These are phyloP conservation scores for Sapria himalayana DNA, from an alignment of 345 rosid genomes.

Conservation along the genomic window DNA sequence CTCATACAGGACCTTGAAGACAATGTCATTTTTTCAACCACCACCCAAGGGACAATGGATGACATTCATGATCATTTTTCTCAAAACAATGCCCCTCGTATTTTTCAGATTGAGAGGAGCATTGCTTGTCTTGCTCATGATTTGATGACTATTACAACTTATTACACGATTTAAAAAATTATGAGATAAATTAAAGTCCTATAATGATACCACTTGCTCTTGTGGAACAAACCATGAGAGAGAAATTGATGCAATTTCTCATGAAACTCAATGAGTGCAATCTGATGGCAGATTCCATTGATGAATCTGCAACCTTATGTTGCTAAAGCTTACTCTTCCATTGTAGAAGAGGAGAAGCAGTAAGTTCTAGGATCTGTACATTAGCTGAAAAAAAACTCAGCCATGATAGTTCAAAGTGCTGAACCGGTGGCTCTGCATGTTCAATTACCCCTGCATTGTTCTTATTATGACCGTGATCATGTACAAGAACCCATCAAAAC, in stretches of 20 bases:
- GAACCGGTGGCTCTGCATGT: background rate
- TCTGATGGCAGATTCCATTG: background rate
- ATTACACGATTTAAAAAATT: background rate
- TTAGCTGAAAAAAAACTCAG: background rate
- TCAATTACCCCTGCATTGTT: background rate
- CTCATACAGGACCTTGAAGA: background rate
- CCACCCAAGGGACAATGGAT: background rate
- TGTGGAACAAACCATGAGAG: background rate
- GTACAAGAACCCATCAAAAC: background rate
- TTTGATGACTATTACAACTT: background rate
- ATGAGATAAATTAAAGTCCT: background rate
- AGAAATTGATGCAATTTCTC: conserved; percentile 1
- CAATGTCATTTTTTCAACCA: background rate
- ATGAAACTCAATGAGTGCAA: background rate
- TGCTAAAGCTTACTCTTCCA: background rate
- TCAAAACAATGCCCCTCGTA: too few species aligned
- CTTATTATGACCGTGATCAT: background rate
- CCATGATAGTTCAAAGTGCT: background rate
- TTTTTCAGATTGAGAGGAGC: too few species aligned
- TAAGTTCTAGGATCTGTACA: background rate
- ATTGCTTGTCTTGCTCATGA: background rate
- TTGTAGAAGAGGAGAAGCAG: conserved; percentile 3
- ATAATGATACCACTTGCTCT: background rate
- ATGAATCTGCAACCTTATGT: background rate
- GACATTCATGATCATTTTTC: too few species aligned